These are phyloP conservation scores for Neonectria coccinea DNA, from an alignment of 2,329 filamentous ascomycete species.

Conservation along the genomic window DNA sequence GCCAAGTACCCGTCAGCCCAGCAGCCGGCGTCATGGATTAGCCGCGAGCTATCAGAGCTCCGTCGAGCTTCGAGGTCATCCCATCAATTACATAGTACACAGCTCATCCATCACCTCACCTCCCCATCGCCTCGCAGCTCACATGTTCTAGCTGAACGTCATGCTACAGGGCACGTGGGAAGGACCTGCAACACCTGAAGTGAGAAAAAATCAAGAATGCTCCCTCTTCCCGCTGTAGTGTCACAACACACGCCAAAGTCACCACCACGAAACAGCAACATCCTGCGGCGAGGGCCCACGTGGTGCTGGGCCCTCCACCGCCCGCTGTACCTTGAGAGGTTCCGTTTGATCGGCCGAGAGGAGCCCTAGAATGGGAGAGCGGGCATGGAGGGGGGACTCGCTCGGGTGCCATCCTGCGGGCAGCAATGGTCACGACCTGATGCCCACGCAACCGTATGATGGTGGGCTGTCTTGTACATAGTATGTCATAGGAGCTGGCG, in stretches of 20 bases:
- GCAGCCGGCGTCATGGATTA: neutral
- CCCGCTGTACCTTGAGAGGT: constrained; percentile 25
- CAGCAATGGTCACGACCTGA: constrained; percentile 16
- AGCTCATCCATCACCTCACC: constrained; percentile 3
- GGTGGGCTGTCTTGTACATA: constrained; percentile 35
- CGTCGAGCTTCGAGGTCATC: neutral
- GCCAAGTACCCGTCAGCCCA: neutral
- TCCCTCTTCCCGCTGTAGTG: neutral
- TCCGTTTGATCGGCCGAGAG: constrained; percentile 33
- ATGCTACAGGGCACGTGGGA: constrained; percentile 21
- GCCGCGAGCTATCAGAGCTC: neutral
- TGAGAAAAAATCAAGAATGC: neutral
- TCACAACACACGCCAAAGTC: neutral
- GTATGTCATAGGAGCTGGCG: constrained; percentile 29
- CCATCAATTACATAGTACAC: constrained; percentile 1
- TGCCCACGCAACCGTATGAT: constrained; percentile 44
- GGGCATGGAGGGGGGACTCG: constrained; percentile 26
- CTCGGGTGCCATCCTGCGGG: constrained; percentile 25
- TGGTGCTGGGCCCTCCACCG: constrained; percentile 40
- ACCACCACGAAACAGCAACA: constrained; percentile 19
- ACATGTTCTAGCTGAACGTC: constrained; percentile 14
- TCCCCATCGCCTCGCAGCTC: constrained; percentile 5
- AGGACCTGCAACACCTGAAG: neutral
- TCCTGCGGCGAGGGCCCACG: constrained; percentile 39
- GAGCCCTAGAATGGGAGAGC: constrained; percentile 23